Conservation (phyloP, 2,329 filamentous ascomycete genomes). For the Aspergillus arachidicola region DNA sequence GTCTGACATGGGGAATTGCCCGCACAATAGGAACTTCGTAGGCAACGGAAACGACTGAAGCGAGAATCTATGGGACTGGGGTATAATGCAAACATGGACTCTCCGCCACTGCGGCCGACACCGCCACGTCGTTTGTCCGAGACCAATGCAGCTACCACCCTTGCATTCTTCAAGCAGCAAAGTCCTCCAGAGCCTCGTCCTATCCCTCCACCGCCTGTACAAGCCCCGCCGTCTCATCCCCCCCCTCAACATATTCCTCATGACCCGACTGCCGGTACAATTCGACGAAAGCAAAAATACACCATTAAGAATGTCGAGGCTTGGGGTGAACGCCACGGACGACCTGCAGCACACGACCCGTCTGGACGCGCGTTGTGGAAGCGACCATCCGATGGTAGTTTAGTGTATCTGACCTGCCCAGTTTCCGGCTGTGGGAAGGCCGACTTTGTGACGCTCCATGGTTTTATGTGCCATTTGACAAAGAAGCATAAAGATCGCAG, state of each 20-base stretch:
- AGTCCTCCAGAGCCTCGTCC: slow-evolving; percentile 42
- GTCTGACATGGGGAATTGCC: slow-evolving; percentile 9
- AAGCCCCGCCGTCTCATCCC: slow-evolving; percentile 25
- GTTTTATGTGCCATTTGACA: slow-evolving; percentile 47
- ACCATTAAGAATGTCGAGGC: slow-evolving; percentile 47
- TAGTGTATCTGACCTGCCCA: slow-evolving; percentile 44
- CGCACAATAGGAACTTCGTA: slow-evolving; percentile 37
- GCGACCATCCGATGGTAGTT: slow-evolving; percentile 40
- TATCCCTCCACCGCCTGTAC: slow-evolving; percentile 29
- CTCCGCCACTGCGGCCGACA: slow-evolving; percentile 40
- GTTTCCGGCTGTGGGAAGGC: slow-evolving; percentile 42
- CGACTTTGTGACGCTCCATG: slow-evolving; percentile 45
- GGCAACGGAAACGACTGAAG: slow-evolving; percentile 43
- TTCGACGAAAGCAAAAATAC: slow-evolving; percentile 45
- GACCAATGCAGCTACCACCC: slow-evolving; percentile 44
- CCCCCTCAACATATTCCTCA: slow-evolving; percentile 30
- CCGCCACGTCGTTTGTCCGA: slow-evolving; percentile 43
- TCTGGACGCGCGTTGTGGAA: slow-evolving; percentile 44
- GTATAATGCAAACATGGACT: slow-evolving; percentile 37
- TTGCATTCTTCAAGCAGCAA: slow-evolving; percentile 46
- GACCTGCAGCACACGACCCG: slow-evolving; percentile 43
- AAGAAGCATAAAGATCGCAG: slow-evolving; percentile 47
- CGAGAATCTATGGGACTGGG: slow-evolving; percentile 44
- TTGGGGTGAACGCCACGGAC: slow-evolving; percentile 45
- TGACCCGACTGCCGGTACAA: slow-evolving; percentile 29